Evolutionary conservation across 331 rosid species (phyloP).

Genomic region (Quercus tomentella): DNA sequence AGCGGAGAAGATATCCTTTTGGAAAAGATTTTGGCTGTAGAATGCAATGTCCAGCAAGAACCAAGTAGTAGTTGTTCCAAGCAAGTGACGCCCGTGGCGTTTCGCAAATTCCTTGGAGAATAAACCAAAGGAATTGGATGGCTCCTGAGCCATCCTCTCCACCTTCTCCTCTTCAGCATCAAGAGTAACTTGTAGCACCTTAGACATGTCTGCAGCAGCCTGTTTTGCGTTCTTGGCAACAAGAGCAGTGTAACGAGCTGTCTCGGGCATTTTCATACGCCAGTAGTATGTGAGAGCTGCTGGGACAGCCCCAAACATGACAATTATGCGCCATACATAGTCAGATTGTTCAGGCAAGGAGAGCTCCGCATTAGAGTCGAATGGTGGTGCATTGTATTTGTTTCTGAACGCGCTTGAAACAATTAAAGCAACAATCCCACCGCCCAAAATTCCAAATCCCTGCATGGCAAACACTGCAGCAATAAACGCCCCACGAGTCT

Average conservation of each 20-base stretch:
- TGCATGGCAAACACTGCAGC: constrained; percentile 97
- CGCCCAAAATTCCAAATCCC: constrained; percentile 81
- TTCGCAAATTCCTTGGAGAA: constrained; percentile 52
- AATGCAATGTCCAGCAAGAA: constrained; percentile 85
- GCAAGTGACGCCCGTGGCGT: constrained; percentile 70
- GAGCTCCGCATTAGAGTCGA: not conserved
- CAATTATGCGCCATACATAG: constrained; percentile 71
- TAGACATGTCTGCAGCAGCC: constrained; percentile 86
- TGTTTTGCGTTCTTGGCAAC: constrained; percentile 73
- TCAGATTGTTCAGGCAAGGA: constrained; percentile 58
- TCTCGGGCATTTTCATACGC: constrained; percentile 97
- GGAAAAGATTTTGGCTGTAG: constrained; percentile 90
- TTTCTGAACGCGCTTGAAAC: constrained; percentile 55
- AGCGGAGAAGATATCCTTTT: constrained; percentile 72
- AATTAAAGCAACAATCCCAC: constrained; percentile 68
- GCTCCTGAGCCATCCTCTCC: not conserved
- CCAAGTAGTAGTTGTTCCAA: constrained; percentile 84
- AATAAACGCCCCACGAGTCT: constrained; percentile 85
- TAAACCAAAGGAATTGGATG: constrained; percentile 44
- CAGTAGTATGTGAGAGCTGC: constrained; percentile 81
- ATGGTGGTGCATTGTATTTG: constrained; percentile 42
- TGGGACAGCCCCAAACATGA: constrained; percentile 77
- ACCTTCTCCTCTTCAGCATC: constrained; percentile 57
- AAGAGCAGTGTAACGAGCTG: constrained; percentile 91
- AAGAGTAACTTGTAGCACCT: constrained; percentile 57